A percentile compares a stretch with the other conserved stretches of the same genome.
These are phyloP conservation scores for Termitomyces sp. DNA, from an alignment of 768 basidiomycete genomes.

Conservation along the genomic window DNA sequence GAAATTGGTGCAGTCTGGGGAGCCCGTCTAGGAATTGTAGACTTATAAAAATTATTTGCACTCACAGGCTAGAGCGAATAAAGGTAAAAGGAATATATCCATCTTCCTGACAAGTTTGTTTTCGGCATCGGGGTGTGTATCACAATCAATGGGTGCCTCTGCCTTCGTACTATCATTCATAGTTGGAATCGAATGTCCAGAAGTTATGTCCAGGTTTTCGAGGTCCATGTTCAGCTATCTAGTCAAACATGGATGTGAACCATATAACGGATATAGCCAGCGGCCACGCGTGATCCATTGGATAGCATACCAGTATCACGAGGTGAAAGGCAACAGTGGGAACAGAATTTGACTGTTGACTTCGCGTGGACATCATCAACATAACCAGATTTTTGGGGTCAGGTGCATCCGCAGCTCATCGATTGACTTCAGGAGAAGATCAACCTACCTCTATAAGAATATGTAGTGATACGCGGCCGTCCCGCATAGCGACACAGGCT, in stretches of 20 bases:
- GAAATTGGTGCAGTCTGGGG: slow-evolving; percentile 18
- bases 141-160: background rate
- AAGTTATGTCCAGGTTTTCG: background rate
- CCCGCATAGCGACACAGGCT: no score
- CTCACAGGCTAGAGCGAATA: slow-evolving; percentile 20
- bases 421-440: background rate
- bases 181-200: background rate
- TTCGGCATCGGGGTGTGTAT: slow-evolving; percentile 24
- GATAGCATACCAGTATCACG: background rate
- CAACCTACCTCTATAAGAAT: background rate
- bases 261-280: no score
- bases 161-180: background rate
- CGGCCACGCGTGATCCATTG: no score
- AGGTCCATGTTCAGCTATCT: background rate
- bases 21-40: background rate
- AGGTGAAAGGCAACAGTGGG: background rate
- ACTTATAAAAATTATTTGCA: background rate
- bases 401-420: background rate
- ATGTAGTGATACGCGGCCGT: background rate
- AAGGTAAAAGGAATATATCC: slow-evolving; percentile 27
- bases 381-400: background rate
- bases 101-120: slow-evolving; percentile 29
- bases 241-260: background rate
- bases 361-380: background rate
- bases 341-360: background rate